phyloP scores from a whole-genome alignment of 495 filamentous ascomycete species.

The Penicillium macrosclerotiorum region DNA sequence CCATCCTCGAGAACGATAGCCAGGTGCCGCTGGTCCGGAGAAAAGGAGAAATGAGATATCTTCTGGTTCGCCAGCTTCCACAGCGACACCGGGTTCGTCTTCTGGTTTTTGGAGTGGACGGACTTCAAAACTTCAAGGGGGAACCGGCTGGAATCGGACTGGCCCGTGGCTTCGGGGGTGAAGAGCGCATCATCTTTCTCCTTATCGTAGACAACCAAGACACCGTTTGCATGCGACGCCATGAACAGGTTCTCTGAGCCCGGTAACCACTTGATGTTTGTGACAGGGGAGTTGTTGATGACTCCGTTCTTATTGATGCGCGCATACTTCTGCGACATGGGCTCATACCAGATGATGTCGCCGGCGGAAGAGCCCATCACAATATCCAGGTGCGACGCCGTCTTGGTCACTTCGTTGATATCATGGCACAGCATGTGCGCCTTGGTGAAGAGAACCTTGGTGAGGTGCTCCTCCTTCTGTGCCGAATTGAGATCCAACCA shows the following conservation, averaged over 20 bases:
- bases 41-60: constrained; percentile 87
- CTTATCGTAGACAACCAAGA: constrained; percentile 96
- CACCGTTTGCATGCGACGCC: constrained; percentile 88
- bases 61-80: constrained; percentile 90
- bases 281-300: constrained; percentile 81
- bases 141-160: constrained; percentile 41
- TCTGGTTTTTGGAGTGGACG: constrained; percentile 88
- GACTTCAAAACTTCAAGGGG: constrained; percentile 73
- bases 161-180: constrained; percentile 50
- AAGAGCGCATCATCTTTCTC: constrained; percentile 93
- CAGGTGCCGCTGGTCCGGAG: constrained; percentile 80
- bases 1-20: constrained; percentile 93
- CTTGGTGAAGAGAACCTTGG: constrained; percentile 95
- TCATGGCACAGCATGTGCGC: constrained; percentile 95
- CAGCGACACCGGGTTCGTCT: constrained; percentile 82
- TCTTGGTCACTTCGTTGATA: constrained; percentile 81
- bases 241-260: constrained; percentile 92
- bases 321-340: constrained; percentile 92
- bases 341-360: constrained; percentile 98
- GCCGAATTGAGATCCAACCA: constrained; percentile 67
- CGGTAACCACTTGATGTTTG: constrained; percentile 88
- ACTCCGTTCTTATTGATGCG: constrained; percentile 95
- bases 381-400: constrained; percentile 75
- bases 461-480: constrained; percentile 74
- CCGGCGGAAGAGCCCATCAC: constrained; percentile 94